Evolutionary conservation across 2,329 filamentous ascomycete genomes (phyloP).

Genomic region (Cephalotrichum gorgonifer): DNA sequence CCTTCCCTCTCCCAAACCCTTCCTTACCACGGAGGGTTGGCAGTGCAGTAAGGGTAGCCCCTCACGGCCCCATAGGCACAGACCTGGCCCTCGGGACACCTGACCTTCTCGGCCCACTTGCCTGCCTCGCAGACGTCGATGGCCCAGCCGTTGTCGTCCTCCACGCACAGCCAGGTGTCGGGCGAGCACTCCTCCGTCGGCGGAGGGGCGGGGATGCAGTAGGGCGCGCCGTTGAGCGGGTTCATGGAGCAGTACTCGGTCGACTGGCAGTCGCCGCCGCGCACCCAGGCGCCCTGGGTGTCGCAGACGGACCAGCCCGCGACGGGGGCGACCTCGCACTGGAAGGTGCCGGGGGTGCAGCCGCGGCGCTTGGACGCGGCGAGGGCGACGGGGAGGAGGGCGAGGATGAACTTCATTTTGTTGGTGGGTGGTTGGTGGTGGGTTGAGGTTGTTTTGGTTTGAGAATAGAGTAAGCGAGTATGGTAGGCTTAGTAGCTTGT

Average conservation of each 20-base stretch:
- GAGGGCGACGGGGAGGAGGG: slow-evolving; percentile 2
- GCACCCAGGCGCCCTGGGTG: neutral
- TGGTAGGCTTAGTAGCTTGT: too few relatives aligned
- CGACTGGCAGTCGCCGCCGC: slow-evolving; percentile 2
- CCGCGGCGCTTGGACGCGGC: neutral
- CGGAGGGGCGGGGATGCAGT: slow-evolving; percentile 5
- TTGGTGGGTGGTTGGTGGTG: neutral
- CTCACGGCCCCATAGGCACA: slow-evolving; percentile 6
- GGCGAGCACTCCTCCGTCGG: neutral
- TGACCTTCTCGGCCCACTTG: neutral
- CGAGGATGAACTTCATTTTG: slow-evolving; percentile 3
- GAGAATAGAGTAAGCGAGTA: neutral
- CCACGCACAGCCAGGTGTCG: slow-evolving; percentile 3
- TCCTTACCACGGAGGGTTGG: neutral
- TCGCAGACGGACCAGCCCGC: slow-evolving; percentile 5
- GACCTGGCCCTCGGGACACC: slow-evolving; percentile 3
- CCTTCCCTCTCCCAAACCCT: neutral
- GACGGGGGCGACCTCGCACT: neutral
- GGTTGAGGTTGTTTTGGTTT: neutral
- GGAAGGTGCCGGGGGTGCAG: slow-evolving; percentile 4
- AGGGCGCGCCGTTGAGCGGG: slow-evolving; percentile 6
- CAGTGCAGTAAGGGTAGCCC: slow-evolving; percentile 7
- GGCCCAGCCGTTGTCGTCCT: slow-evolving; percentile 4
- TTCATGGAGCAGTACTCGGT: slow-evolving; percentile 8
- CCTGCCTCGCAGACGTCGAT: slow-evolving; percentile 5